These are phyloP conservation scores for Crithidia mellificae DNA, from an alignment of 208 protist genomes.

Conservation along the genomic window DNA sequence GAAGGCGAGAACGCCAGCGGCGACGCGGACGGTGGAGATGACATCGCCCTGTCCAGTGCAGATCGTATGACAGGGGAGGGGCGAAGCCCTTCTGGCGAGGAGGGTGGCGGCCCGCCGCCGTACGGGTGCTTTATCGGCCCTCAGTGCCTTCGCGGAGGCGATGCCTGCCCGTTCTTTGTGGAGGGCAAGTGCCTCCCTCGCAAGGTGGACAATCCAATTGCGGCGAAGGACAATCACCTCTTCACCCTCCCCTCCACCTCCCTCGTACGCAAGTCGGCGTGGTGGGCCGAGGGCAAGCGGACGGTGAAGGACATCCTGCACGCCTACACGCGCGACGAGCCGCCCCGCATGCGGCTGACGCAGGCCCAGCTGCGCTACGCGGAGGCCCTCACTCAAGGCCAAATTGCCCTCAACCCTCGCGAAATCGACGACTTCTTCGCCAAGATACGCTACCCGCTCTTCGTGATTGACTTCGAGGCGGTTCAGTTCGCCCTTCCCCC, in stretches of 20 bases:
- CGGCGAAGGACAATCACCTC: constrained; percentile 77
- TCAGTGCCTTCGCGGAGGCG: constrained; percentile 69
- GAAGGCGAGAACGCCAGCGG: constrained; percentile 8
- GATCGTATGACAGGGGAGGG: neutral
- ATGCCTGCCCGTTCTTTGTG: constrained; percentile 78
- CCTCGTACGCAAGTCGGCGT: constrained; percentile 66
- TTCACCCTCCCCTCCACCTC: constrained; percentile 82
- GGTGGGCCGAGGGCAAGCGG: constrained; percentile 81
- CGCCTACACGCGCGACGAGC: constrained; percentile 50
- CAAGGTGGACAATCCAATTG: constrained; percentile 65
- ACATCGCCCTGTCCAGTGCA: neutral
- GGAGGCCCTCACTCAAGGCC: constrained; percentile 60
- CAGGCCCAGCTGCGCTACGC: constrained; percentile 84
- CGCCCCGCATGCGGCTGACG: constrained; percentile 67
- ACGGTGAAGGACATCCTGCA: constrained; percentile 70
- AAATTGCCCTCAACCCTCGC: constrained; percentile 66
- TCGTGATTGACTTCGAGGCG: constrained; percentile 91
- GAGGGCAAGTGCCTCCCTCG: constrained; percentile 85
- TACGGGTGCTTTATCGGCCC: constrained; percentile 65
- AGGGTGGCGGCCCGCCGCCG: constrained; percentile 23
- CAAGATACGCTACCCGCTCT: constrained; percentile 77
- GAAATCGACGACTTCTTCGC: constrained; percentile 84
- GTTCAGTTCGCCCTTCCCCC: constrained; percentile 87
- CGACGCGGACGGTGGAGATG: neutral
- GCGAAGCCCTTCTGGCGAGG: too few relatives aligned